Percentiles rank a stretch among this genome's conserved stretches.
Evolutionary conservation across 257 asterid species (phyloP).

Genomic region (Ehretia macrophylla): DNA sequence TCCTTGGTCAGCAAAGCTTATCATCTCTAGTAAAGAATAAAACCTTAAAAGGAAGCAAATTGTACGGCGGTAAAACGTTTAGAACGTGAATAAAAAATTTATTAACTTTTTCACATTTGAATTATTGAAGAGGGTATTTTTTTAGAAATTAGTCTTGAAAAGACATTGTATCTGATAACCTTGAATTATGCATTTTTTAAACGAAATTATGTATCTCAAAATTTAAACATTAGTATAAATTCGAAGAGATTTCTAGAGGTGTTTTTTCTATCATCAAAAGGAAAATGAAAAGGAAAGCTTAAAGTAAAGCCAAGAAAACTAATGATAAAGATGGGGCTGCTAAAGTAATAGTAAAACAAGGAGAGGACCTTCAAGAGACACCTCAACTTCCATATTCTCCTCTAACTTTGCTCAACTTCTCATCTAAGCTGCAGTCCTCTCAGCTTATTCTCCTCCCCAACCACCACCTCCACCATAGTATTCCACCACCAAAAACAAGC

Average conservation of each 20-base stretch:
- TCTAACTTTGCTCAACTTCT: conserved; percentile 29
- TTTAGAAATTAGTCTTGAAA: too few species aligned
- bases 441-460: conserved; percentile 20
- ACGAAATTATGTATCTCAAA: too few species aligned
- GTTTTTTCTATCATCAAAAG: too few species aligned
- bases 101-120: too few species aligned
- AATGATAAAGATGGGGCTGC: conserved; percentile 8
- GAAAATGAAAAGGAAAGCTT: conserved; percentile 21
- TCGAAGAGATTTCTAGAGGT: too few species aligned
- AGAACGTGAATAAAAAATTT: too few species aligned
- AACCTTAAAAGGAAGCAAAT: conserved; percentile 21
- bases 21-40: conserved; percentile 3
- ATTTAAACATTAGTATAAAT: too few species aligned
- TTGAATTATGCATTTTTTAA: too few species aligned
- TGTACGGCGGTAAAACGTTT: too few species aligned
- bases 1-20: conserved; percentile 44
- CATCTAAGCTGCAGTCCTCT: conserved; percentile 30
- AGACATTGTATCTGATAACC: too few species aligned
- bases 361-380: conserved; percentile 5
- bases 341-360: conserved; percentile 4
- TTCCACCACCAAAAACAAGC: neutral
- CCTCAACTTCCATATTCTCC: conserved; percentile 13
- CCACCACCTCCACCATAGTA: neutral
- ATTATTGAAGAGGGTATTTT: too few species aligned
- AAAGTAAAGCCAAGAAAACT: neutral